These are phyloP conservation scores for Zopfochytrium polystomum DNA, from an alignment of 371 early-diverging fungal genomes.

Conservation along the genomic window DNA sequence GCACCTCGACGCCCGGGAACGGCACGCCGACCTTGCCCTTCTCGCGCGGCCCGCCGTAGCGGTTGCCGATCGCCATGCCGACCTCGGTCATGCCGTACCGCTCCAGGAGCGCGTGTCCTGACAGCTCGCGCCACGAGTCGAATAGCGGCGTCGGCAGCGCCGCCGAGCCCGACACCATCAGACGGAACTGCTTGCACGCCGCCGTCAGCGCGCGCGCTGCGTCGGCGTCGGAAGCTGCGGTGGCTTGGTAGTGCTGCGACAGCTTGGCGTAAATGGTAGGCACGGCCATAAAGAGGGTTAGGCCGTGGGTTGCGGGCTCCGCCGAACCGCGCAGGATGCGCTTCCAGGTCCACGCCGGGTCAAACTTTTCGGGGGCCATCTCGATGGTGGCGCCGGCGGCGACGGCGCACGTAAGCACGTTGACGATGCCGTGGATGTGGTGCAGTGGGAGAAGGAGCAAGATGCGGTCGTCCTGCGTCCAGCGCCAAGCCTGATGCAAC, in stretches of 20 bases:
- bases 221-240: constrained; percentile 27
- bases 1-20: constrained; percentile 65
- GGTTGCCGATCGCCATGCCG: constrained; percentile 83
- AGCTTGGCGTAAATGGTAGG: constrained; percentile 73
- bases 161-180: constrained; percentile 77
- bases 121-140: constrained; percentile 63
- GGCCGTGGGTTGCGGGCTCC: constrained; percentile 38
- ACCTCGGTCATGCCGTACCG: constrained; percentile 85
- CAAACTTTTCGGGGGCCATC: constrained; percentile 64
- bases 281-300: constrained; percentile 83
- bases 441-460: constrained; percentile 79
- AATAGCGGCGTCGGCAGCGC: constrained; percentile 69
- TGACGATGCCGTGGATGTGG: constrained; percentile 70
- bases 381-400: constrained; percentile 72
- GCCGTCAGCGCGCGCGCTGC: constrained; percentile 34
- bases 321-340: constrained; percentile 26
- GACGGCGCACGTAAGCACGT: constrained; percentile 64
- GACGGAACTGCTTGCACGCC: constrained; percentile 65
- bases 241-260: constrained; percentile 19
- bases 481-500: constrained; percentile 72
- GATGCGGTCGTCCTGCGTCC: constrained; percentile 63
- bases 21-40: constrained; percentile 72
- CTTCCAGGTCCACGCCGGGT: constrained; percentile 60
- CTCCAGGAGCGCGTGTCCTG: constrained; percentile 73
- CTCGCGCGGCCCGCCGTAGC: constrained; percentile 48